A percentile compares a stretch with the other conserved stretches of the same genome.
Conservation (phyloP, 2,329 filamentous ascomycete species). For the Fusarium virguliforme region DNA sequence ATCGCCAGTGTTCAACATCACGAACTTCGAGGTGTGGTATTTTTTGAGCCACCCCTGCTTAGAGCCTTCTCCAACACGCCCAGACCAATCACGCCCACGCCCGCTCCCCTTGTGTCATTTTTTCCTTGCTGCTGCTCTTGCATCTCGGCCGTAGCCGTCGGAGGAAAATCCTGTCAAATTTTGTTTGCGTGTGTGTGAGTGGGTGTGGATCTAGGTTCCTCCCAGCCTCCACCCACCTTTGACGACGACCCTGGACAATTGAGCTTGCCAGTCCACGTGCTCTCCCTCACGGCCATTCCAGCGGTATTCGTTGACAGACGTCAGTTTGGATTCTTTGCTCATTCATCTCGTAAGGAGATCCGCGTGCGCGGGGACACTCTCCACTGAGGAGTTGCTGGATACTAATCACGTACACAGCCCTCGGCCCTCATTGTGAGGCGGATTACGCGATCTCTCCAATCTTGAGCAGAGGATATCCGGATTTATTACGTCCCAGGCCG, state of each 20-base stretch:
- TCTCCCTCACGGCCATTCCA: constrained; percentile 4
- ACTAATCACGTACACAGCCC: constrained; percentile 5
- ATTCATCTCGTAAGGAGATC: constrained; percentile 10
- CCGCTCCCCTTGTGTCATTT: constrained; percentile 13
- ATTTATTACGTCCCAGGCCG: constrained; percentile 1
- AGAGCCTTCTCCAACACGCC: constrained; percentile 36
- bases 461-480: constrained; percentile 20
- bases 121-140: constrained; percentile 17
- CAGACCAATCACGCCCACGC: constrained; percentile 28
- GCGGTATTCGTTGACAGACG: background rate
- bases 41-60: constrained; percentile 26
- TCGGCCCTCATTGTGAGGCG: constrained; percentile 20
- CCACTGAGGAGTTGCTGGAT: constrained; percentile 18
- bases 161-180: constrained; percentile 20
- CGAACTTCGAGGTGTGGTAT: background rate
- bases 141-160: constrained; percentile 46
- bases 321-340: background rate
- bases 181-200: constrained; percentile 1
- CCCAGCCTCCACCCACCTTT: constrained; percentile 11
- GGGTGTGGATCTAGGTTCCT: background rate
- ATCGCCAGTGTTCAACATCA: background rate
- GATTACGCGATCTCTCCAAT: constrained; percentile 29
- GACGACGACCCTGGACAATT: constrained; percentile 5
- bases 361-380: background rate
- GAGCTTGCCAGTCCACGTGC: constrained; percentile 11